Evolutionary conservation across 1,284 basidiomycete species (phyloP).

Genomic region (Tranzscheliella williamsii): DNA sequence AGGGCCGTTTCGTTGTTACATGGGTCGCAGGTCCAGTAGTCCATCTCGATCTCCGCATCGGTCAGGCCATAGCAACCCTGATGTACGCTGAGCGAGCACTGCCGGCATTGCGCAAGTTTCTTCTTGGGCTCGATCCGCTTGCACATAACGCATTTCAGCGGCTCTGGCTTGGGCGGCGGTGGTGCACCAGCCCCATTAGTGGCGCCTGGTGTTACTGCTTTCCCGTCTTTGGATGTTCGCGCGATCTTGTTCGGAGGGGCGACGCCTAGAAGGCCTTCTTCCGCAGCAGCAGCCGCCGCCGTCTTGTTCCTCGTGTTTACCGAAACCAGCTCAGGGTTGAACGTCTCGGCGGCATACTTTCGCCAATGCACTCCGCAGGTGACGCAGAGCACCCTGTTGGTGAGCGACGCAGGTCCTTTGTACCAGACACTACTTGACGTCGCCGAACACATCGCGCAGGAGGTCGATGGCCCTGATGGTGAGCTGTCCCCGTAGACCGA

Average conservation of each 20-base stretch:
- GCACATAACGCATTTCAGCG: constrained; percentile 56
- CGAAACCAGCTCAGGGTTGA: constrained; percentile 41
- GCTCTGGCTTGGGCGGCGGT: constrained; percentile 28
- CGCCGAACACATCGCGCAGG: constrained; percentile 55
- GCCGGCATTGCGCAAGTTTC: constrained; percentile 48
- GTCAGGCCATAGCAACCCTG: constrained; percentile 54
- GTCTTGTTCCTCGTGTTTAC: constrained; percentile 40
- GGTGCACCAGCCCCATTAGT: constrained; percentile 7
- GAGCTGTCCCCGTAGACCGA: constrained; percentile 38
- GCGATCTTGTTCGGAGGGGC: constrained; percentile 50
- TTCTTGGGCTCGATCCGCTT: constrained; percentile 52
- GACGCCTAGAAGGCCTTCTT: constrained; percentile 42
- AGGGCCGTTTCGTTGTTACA: constrained; percentile 53
- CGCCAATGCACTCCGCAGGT: constrained; percentile 59
- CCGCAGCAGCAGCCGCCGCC: constrained; percentile 21
- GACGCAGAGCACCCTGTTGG: constrained; percentile 50
- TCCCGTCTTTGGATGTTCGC: constrained; percentile 27
- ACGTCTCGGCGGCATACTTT: constrained; percentile 58
- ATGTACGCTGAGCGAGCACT: constrained; percentile 55
- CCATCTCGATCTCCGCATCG: constrained; percentile 39
- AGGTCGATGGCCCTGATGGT: constrained; percentile 14
- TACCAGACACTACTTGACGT: constrained; percentile 51
- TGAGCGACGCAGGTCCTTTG: constrained; percentile 45
- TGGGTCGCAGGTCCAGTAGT: constrained; percentile 52
- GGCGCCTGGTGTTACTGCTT: constrained; percentile 10